Evolutionary conservation across 345 rosid genomes (phyloP), one percentile per base, ranked within the genome.

Genomic region (Murraya paniculata): DNA sequence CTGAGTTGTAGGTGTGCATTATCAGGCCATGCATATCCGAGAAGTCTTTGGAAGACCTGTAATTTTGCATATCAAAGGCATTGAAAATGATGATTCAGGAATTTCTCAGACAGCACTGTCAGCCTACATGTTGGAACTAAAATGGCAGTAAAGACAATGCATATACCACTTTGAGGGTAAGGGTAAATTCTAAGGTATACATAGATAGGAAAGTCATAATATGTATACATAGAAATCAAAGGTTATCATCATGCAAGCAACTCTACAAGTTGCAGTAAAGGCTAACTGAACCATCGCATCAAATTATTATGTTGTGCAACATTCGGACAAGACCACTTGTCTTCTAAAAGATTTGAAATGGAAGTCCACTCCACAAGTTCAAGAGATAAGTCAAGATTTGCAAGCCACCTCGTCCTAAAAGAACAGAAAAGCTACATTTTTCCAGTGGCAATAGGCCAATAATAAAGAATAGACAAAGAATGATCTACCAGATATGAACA

Each of bases 11-110:
- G 31, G 98, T 80, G 86, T 97, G 99, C 97, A 91, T 84, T 81
- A 97, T 86, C 85, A 97, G 92, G 85, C 87, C 84, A 90, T 97
- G 99, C 89, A 86, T 91, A 88, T 97, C 97, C 72, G 88, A 85
- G 82, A 90, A 87, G 75, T 94, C 98, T 90, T 87, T 91, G 66
- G 93, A 86, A 68, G 91, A 90, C 98, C 99, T 94, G 98, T 88
- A 88, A 87, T 86, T 82, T 84, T 78, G 84, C 89, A 93, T 85
- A 78, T 79, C 88, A 96, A 84, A 79, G 67, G 87, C 89, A 90
- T 87, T 85, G 87, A 87, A 93, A 82, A 80, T 82, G 84, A 80
- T 80, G 78, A 73, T 85, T 88, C 85, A 89, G 92, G 85, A 74
- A 72, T 80, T 74, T 69, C 77, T 78, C 45, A 56, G 41, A 84